phyloP scores from a whole-genome alignment of 352 stramenopile genomes.

The Sclerospora graminicola region DNA sequence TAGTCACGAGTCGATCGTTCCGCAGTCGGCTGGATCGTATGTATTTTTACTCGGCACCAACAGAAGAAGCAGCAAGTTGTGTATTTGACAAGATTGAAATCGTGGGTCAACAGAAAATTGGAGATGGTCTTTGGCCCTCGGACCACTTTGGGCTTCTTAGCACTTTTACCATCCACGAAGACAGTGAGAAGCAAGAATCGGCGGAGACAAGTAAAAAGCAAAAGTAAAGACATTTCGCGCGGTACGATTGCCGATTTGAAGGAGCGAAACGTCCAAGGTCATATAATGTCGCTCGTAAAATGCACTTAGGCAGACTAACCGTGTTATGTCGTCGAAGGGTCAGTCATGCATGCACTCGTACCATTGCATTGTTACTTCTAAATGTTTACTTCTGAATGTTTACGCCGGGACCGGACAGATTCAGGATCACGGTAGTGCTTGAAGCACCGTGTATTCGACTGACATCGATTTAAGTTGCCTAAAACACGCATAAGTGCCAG shows the following conservation, averaged over 20 bases:
- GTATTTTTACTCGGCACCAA: conserved; percentile 41
- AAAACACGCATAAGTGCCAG: too few species aligned
- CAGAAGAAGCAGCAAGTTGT: conserved; percentile 1
- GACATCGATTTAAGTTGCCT: too few species aligned
- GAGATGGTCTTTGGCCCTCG: conserved; percentile 56
- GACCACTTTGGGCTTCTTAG: conserved; percentile 66
- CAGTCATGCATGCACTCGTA: too few species aligned
- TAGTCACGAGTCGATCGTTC: conserved; percentile 51
- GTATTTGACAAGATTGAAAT: conserved; percentile 40
- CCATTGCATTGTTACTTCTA: too few species aligned
- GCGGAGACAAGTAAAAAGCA: conserved; percentile 4
- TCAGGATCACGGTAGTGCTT: too few species aligned
- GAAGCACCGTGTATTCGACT: too few species aligned
- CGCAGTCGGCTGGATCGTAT: conserved; percentile 68
- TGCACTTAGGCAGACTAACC: too few species aligned
- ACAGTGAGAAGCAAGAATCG: conserved; percentile 1
- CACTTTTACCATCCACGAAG: conserved; percentile 27
- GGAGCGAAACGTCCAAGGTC: too few species aligned
- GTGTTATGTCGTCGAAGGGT: too few species aligned
- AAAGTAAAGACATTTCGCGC: conserved; percentile 5
- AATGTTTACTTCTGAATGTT: too few species aligned
- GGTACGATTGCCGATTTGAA: conserved; percentile 7
- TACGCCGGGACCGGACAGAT: too few species aligned
- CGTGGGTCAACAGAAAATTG: conserved; percentile 54
- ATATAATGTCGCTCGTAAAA: too few species aligned